Evolutionary conservation across 441 rosid species (phyloP), one percentile per base, ranked within the genome.

Genomic region (Gossypium laxum): DNA sequence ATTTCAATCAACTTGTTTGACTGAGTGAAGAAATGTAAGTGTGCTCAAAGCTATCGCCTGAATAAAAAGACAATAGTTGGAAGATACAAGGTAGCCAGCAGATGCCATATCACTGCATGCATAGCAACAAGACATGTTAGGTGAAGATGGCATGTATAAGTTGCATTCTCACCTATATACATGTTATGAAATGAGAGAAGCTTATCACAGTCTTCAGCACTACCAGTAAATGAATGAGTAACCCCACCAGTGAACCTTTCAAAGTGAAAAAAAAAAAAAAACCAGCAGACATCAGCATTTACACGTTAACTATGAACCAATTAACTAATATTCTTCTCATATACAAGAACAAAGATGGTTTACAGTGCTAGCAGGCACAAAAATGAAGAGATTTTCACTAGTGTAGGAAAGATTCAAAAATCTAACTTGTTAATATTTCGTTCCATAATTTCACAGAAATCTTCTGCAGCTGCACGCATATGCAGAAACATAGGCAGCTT

Each of bases 401-500:
- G 28, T 17, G 56, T 26, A 21, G 28, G 11, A 38, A 34, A 72
- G 32, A 72, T 58, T 60, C 24, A 41, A 8, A n/a, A 48, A 55
- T 67, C 77, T 70, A 75, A 91, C 98, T 90, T 91, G 69, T 76
- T 80, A 78, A 83, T 84, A 80, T 90, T 90, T 70, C 72, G 83
- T 74, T 90, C 89, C 71, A 91, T 64, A 60, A 89, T 86, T 83
- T 90, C 89, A 71, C 91, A 90, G 85, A 94, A 94, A 84, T 89
- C 97, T 14, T 71, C 81, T 45, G 91, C 94, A 69, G 97, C 96
- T 55, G 92, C 97, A 77, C 96, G 96, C 97, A 94, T 91, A 77
- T 94, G 96, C 56, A 94, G 84, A 79, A 94, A 94, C 97, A 94
- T 90, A 1, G 97, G 97, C 72, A 91, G 82, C 79, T 94, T 89